Evolutionary conservation across 208 protist genomes (phyloP).

Genomic region (Borovskyia barvae): DNA sequence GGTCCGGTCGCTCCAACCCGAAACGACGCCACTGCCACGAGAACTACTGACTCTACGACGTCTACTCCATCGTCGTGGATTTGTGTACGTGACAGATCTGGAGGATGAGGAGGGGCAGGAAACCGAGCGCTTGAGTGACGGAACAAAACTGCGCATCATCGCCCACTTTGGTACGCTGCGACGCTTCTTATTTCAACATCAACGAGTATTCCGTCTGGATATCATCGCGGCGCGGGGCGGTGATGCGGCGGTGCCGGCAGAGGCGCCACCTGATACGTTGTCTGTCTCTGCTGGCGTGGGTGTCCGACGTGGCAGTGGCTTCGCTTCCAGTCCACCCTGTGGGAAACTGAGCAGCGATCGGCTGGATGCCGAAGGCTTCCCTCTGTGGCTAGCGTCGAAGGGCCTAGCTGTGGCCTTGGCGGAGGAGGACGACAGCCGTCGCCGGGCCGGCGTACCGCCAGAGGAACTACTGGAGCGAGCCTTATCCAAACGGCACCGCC

Average conservation of each 20-base stretch:
- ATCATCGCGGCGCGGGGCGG: neutral
- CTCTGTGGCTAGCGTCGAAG: conserved; percentile 9
- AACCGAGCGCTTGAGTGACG: conserved; percentile 1
- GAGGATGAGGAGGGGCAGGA: neutral
- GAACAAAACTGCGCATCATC: conserved; percentile 22
- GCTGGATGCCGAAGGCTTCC: conserved; percentile 17
- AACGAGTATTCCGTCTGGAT: neutral
- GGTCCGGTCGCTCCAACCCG: conserved; percentile 1
- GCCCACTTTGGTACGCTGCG: conserved; percentile 26
- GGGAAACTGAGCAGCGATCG: too few relatives aligned
- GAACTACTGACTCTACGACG: conserved; percentile 11
- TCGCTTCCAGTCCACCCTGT: neutral
- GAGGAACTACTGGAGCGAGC: conserved; percentile 41
- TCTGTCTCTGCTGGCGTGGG: too few relatives aligned
- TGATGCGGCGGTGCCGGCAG: neutral
- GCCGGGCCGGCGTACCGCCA: neutral
- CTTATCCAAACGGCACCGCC: conserved; percentile 10
- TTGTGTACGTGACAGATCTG: conserved; percentile 17
- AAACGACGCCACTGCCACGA: conserved; percentile 24
- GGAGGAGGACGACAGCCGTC: neutral
- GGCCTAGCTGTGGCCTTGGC: conserved; percentile 14
- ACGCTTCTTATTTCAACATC: conserved; percentile 20
- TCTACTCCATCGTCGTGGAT: neutral
- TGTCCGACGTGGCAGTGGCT: conserved; percentile 1
- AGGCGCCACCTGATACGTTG: too few relatives aligned